phyloP scores from a whole-genome alignment of 1,284 basidiomycete species.

The Puccinia triticina region DNA sequence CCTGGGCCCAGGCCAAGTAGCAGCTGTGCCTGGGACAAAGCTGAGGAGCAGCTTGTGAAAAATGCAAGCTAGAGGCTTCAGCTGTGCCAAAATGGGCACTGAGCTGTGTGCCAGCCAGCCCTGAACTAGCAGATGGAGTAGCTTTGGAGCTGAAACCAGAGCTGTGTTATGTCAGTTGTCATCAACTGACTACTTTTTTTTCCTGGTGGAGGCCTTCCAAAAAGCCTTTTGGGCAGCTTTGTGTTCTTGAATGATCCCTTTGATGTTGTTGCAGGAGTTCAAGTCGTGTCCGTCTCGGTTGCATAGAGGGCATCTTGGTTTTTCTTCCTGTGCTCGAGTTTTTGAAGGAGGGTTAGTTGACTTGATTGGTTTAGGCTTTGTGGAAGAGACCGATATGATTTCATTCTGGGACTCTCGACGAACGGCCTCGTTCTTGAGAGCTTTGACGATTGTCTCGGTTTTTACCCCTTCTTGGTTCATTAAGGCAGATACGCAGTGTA shows the following conservation, averaged over 20 bases:
- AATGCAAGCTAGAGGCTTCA: too few species aligned
- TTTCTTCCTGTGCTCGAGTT: not conserved
- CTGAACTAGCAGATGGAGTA: too few species aligned
- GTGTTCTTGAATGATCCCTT: not conserved
- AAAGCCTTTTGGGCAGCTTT: not conserved
- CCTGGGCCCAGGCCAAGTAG: too few species aligned
- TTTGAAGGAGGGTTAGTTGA: not conserved
- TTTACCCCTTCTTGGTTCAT: not conserved
- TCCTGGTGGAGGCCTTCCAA: too few species aligned
- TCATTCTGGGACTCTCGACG: not conserved
- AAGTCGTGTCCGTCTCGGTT: not conserved
- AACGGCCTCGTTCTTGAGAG: constrained; percentile 9
- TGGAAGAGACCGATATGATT: not conserved
- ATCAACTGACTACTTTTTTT: too few species aligned
- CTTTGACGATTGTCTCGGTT: not conserved
- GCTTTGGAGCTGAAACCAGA: too few species aligned
- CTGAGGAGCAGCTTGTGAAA: too few species aligned
- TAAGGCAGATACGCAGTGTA: constrained; percentile 1
- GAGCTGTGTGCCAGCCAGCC: too few species aligned
- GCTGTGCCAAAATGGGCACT: too few species aligned
- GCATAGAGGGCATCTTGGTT: not conserved
- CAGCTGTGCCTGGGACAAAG: too few species aligned
- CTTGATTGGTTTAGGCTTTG: not conserved
- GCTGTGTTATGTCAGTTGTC: too few species aligned
- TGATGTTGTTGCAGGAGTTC: not conserved